Base-by-base conservation (phyloP, 495 filamentous ascomycete species). In the Daldinia bambusicola region DNA sequence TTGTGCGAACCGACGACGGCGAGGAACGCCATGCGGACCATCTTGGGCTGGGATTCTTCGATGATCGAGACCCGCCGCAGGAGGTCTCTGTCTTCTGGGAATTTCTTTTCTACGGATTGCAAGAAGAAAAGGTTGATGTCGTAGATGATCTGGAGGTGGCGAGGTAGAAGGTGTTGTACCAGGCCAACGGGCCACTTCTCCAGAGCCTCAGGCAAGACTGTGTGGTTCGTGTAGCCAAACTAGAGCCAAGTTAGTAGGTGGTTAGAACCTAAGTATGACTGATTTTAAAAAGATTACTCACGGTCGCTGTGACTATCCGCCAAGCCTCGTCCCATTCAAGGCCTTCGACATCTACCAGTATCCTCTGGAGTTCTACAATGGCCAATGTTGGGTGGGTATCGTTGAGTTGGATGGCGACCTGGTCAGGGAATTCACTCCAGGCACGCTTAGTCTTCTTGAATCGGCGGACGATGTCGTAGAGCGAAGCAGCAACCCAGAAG, bases 131-230 rank as follows among this genome's bases (percentile, higher is more conserved):
- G 80, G 80, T 99, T 99, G 84, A 99, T 95, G 66, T 99, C 95
- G 79, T 97, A 99, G 78, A 99, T 98, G 75, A 99, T 97, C 76
- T 98, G 93, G 52, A 98, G 87, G 78, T 99, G 95, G 51, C 95
- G 91, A 6, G 95, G 95, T 13, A 99, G 89, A 2, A 99, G 88
- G 69, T 97, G 90, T 78, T 98, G 94, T 76, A 99, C 75, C 70
- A 99, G 81, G 14, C 93, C 91, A 45, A 99, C 96, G 31, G 95
- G 95, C 95, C 95, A 99, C 82, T 97, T 99, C 87, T 99, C 95
- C 55, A 98, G 82, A 45, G 95, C 95, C 81, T 99, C 95, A 0
- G 95, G 95, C 38, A 99, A 88, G 43, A 99, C 95, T 3, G 95
- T 99, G 78, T 99, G 95, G 78, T 99, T 99, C 71, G 95, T 98